Base-by-base conservation (phyloP, 352 stramenopile species). In the Phytopythium cucurbitacearum region DNA sequence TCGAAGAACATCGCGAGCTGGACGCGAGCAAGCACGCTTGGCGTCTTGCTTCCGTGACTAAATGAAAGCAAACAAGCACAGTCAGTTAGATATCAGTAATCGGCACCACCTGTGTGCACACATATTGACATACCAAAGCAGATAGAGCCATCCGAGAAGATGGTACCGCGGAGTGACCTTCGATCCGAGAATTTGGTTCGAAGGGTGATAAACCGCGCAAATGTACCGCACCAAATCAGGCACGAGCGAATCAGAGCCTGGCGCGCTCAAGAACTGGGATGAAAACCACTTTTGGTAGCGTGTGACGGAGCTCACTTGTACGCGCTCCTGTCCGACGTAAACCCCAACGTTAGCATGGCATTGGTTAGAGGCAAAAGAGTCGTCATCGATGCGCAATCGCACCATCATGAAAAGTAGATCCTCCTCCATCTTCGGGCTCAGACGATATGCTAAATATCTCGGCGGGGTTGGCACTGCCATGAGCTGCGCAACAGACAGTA, bases 231-330 rank as follows among this genome's bases (percentile, higher is more conserved):
- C 79, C 39, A 94, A 59, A 57, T 94, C 84, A 1, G 84, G 81
- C 11, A 94, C 83, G 33, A 92, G 67, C 34, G 80, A 71, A 40
- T 91, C 84, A 7, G 76, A 87, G 9, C 80, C 78, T 13, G 76
- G 51, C 15, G 53, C 73, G 36, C 75, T 88, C 43, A 94, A 64
- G 60, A 92, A 92, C 37, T 89, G 73, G 1, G 79, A 89, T 0
- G 81, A 81, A 53, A 94, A 94, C 84, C 84, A 94, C 59, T 92
- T 92, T 45, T 94, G 84, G 44, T 94, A 94, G 33, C 84, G 73
- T 12, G 82, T 87, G 28, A 92, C 74, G 1, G 77, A 82, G 39
- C 77, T 72, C 52, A 82, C 66, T 66, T 92, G 82, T 16, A 92
- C 82, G 9, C 76, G 73, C 34, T 92, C 82, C 76, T 87, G 51